A percentile compares a stretch with the other conserved stretches of the same genome.
Conservation (phyloP, 2,329 filamentous ascomycete genomes). For the Aspergillus sp. region DNA sequence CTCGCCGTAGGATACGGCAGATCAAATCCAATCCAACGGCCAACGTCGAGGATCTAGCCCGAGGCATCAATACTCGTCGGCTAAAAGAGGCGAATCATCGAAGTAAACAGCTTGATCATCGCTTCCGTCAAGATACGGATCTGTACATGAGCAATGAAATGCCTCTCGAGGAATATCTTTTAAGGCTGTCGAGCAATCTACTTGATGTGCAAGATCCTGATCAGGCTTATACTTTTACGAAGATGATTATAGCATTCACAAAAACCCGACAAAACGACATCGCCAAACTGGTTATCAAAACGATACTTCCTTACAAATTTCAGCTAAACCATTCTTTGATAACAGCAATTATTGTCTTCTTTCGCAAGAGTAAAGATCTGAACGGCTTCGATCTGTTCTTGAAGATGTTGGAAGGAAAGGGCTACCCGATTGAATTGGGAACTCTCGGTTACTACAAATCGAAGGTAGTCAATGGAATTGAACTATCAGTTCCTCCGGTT, state of each 20-base stretch:
- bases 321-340: conserved; percentile 36
- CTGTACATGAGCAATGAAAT: conserved; percentile 30
- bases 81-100: conserved; percentile 17
- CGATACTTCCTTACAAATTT: conserved; percentile 40
- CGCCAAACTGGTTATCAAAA: conserved; percentile 37
- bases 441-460: conserved; percentile 24
- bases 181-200: conserved; percentile 37
- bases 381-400: conserved; percentile 43
- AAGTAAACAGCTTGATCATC: conserved; percentile 26
- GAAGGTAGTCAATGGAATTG: conserved; percentile 35
- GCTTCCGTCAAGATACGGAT: conserved; percentile 30
- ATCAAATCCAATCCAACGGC: conserved; percentile 28
- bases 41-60: conserved; percentile 33
- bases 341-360: conserved; percentile 37
- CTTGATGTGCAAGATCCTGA: conserved; percentile 37
- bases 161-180: conserved; percentile 35
- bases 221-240: conserved; percentile 31
- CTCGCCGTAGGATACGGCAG: conserved; percentile 31
- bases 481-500: conserved; percentile 37
- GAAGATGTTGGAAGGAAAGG: conserved; percentile 35
- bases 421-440: conserved; percentile 36
- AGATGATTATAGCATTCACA: conserved; percentile 40
- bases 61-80: conserved; percentile 24
- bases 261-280: conserved; percentile 41
- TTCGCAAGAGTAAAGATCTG: conserved; percentile 41